These are phyloP conservation scores for Penicillium sp. DNA, from an alignment of 2,329 filamentous ascomycete genomes.

Conservation along the genomic window DNA sequence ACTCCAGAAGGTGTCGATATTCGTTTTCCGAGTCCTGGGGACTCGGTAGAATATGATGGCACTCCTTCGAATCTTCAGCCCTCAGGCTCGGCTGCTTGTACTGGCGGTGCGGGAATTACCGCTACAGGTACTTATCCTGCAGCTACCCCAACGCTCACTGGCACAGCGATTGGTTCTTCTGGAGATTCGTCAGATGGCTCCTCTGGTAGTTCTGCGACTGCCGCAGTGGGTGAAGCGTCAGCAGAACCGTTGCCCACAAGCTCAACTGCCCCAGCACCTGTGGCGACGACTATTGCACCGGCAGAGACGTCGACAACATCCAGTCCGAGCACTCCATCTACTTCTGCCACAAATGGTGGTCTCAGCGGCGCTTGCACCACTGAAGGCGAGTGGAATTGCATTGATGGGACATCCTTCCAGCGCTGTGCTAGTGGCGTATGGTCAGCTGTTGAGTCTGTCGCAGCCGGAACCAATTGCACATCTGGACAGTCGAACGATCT, in stretches of 20 bases:
- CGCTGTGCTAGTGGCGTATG: slow-evolving; percentile 59
- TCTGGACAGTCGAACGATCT: slow-evolving; percentile 31
- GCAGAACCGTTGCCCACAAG: not conserved
- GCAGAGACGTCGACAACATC: slow-evolving; percentile 1
- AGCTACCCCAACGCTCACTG: slow-evolving; percentile 18
- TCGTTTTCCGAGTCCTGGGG: slow-evolving; percentile 65
- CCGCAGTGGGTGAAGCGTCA: not conserved
- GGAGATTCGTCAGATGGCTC: slow-evolving; percentile 3
- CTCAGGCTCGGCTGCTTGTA: slow-evolving; percentile 26
- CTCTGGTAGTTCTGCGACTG: slow-evolving; percentile 11
- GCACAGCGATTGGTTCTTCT: slow-evolving; percentile 19
- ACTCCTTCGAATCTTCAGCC: slow-evolving; percentile 33
- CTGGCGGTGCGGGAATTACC: slow-evolving; percentile 19
- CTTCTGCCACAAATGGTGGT: slow-evolving; percentile 26
- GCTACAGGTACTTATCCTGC: slow-evolving; percentile 17
- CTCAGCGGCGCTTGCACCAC: slow-evolving; percentile 45
- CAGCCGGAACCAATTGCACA: slow-evolving; percentile 52
- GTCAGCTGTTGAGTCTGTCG: slow-evolving; percentile 49
- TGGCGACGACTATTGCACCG: not conserved
- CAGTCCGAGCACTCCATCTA: slow-evolving; percentile 22
- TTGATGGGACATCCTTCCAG: slow-evolving; percentile 55
- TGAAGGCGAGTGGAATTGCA: slow-evolving; percentile 59
- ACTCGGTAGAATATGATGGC: slow-evolving; percentile 51
- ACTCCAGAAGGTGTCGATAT: slow-evolving; percentile 56
- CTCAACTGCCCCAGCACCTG: not conserved